Conservation (phyloP, 371 early-diverging fungal species). For the Umbelopsis sp. region DNA sequence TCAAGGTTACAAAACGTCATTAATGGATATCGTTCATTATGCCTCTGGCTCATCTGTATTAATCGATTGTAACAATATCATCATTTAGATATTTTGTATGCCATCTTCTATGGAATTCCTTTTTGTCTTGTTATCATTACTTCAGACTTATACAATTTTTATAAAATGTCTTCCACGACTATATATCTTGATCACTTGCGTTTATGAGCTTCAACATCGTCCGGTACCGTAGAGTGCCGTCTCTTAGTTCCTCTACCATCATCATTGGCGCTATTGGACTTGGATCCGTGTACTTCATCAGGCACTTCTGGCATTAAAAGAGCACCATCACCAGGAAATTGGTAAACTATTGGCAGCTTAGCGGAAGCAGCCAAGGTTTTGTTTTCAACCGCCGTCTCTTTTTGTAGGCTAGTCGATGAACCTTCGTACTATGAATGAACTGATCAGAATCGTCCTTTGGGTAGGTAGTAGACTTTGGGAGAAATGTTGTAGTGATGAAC, state of each 20-base stretch:
- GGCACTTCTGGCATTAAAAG: slow-evolving; percentile 44
- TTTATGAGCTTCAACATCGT: neutral
- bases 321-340: slow-evolving; percentile 51
- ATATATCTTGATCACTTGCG: neutral
- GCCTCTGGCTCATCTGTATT: neutral
- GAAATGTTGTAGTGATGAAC: neutral
- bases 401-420: neutral
- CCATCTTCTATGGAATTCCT: neutral
- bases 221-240: slow-evolving; percentile 1
- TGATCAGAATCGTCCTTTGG: too few relatives aligned
- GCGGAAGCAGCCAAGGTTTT: neutral
- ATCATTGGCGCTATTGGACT: neutral
- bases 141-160: neutral
- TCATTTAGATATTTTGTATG: neutral
- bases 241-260: slow-evolving; percentile 1
- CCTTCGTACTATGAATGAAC: neutral
- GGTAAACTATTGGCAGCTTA: slow-evolving; percentile 36
- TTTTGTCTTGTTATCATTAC: neutral
- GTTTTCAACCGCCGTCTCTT: neutral
- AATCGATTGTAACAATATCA: neutral
- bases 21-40: too few relatives aligned
- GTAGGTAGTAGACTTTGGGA: neutral
- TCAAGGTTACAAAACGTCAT: neutral
- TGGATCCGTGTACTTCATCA: slow-evolving; percentile 25
- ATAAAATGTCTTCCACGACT: neutral